Conservation (phyloP, 2,329 filamentous ascomycete species). For the Penicillium digitatum region DNA sequence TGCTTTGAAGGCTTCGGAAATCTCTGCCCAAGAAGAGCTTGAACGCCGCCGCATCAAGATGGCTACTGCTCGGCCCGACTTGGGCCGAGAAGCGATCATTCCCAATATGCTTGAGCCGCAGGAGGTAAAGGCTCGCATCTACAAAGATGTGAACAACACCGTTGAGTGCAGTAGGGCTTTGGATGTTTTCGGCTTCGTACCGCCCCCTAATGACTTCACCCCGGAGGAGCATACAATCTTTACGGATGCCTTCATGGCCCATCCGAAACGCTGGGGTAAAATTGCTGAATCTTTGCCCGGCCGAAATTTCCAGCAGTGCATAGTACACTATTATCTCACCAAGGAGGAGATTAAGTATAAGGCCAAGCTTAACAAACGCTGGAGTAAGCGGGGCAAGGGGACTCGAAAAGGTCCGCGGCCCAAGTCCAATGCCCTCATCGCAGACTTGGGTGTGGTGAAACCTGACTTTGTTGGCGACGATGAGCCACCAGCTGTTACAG, state of each 20-base stretch:
- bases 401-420: constrained; percentile 36
- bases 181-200: constrained; percentile 44
- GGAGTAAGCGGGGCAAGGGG: constrained; percentile 42
- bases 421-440: constrained; percentile 49
- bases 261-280: constrained; percentile 51
- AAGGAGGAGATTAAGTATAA: constrained; percentile 51
- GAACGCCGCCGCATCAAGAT: constrained; percentile 44
- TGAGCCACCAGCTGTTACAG: constrained; percentile 44
- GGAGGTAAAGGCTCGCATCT: constrained; percentile 40
- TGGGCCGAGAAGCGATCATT: constrained; percentile 45
- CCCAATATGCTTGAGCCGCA: constrained; percentile 46
- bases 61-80: constrained; percentile 44
- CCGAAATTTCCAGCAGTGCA: constrained; percentile 48
- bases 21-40: constrained; percentile 47
- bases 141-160: constrained; percentile 47
- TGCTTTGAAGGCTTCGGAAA: constrained; percentile 46
- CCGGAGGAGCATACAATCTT: constrained; percentile 46
- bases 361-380: constrained; percentile 46
- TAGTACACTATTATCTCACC: constrained; percentile 50
- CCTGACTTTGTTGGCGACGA: constrained; percentile 46
- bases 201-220: constrained; percentile 47
- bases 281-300: constrained; percentile 48
- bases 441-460: constrained; percentile 43
- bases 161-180: constrained; percentile 39
- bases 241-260: constrained; percentile 46